Evolutionary conservation across 805 yeast genomes (phyloP).

Genomic region (Ogataea methylovora): DNA sequence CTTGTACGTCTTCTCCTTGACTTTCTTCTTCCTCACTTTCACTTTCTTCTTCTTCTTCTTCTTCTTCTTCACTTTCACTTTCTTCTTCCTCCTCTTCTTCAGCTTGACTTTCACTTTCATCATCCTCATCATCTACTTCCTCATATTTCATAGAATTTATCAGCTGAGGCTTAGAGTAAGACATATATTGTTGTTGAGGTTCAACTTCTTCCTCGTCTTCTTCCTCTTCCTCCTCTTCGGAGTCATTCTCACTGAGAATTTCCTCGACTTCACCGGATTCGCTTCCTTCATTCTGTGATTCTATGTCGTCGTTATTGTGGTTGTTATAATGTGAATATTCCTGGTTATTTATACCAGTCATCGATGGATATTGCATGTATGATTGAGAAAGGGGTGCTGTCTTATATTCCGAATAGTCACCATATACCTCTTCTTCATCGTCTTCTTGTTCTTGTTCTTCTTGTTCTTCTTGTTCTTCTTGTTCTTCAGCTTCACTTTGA

Average conservation of each 20-base stretch:
- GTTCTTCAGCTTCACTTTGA: slow-evolving; percentile 4
- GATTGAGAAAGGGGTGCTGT: background rate
- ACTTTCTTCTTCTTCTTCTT: background rate
- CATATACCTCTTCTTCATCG: slow-evolving; percentile 4
- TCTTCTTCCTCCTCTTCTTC: slow-evolving; percentile 9
- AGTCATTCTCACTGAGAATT: slow-evolving; percentile 4
- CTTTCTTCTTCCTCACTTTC: slow-evolving; percentile 1
- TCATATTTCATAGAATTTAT: slow-evolving; percentile 6
- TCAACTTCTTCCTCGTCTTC: slow-evolving; percentile 6
- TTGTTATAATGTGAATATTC: too few relatives aligned
- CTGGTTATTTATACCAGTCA: too few relatives aligned
- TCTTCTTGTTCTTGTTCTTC: slow-evolving; percentile 10
- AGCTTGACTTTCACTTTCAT: slow-evolving; percentile 4
- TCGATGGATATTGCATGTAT: background rate
- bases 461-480: slow-evolving; percentile 6
- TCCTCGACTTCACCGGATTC: slow-evolving; percentile 6
- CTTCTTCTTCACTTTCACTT: background rate
- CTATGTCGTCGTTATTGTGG: background rate
- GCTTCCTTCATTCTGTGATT: background rate
- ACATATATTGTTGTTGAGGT: slow-evolving; percentile 3
- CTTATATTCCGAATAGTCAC: background rate
- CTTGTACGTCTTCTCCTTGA: background rate
- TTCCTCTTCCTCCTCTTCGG: slow-evolving; percentile 6
- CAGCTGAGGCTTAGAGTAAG: too few relatives aligned
- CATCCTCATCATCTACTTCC: slow-evolving; percentile 5